Percentiles rank a stretch among this genome's conserved stretches.
These are phyloP conservation scores for Macadamia tetraphylla DNA, from an alignment of 164 flowering plant species.

Conservation along the genomic window DNA sequence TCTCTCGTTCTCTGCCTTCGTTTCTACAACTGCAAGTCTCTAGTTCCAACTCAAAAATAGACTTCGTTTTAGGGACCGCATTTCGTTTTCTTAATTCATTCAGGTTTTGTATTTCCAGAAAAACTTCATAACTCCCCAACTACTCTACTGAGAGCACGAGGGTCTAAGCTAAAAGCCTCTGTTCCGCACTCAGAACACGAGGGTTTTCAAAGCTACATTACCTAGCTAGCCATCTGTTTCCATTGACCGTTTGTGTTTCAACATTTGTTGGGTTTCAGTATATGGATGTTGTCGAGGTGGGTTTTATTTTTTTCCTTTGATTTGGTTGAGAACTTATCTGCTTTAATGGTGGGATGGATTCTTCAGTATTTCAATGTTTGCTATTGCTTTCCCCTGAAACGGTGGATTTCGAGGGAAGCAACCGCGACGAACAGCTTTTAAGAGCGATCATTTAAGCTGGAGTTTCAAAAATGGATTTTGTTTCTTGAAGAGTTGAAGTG, in stretches of 20 bases:
- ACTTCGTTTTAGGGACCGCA: background rate
- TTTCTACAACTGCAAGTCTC: background rate
- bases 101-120: background rate
- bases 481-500: constrained; percentile 11
- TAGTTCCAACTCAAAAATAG: background rate
- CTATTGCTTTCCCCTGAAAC: too few relatives aligned
- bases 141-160: background rate
- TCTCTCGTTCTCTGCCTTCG: background rate
- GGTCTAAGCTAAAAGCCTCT: background rate
- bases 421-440: too few relatives aligned
- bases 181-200: background rate
- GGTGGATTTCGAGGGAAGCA: too few relatives aligned
- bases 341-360: constrained; percentile 1
- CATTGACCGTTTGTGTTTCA: background rate
- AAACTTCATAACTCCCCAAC: background rate
- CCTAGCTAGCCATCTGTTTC: background rate
- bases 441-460: background rate
- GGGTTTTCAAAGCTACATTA: background rate
- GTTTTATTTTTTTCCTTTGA: constrained; percentile 1
- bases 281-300: constrained; percentile 9
- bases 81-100: background rate
- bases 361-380: too few relatives aligned
- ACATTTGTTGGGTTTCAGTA: background rate
- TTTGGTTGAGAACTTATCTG: constrained; percentile 1
- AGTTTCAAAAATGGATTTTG: constrained; percentile 5